These are phyloP conservation scores for Candida arabinofermentans DNA, from an alignment of 805 yeast species.

Conservation along the genomic window DNA sequence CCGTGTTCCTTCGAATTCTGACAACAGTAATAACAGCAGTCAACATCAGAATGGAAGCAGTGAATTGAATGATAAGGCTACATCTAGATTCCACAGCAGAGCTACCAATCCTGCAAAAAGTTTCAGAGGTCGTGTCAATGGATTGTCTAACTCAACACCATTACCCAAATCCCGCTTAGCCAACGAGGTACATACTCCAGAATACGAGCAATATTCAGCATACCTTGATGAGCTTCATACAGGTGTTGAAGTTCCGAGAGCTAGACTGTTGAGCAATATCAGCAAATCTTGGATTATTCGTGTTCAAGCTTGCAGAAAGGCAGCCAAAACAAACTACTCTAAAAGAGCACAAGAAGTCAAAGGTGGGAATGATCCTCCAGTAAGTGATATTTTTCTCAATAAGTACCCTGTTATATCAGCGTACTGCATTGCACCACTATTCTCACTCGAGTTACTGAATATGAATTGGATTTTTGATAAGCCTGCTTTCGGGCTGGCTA, in stretches of 20 bases:
- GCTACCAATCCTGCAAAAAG: too few species aligned
- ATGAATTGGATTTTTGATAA: constrained; percentile 44
- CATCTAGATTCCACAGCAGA: too few species aligned
- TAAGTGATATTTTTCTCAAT: constrained; percentile 21
- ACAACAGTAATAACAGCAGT: not conserved
- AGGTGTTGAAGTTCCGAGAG: constrained; percentile 23
- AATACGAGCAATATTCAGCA: constrained; percentile 20
- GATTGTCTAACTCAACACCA: not conserved
- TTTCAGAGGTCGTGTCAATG: not conserved
- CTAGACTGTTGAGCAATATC: constrained; percentile 24
- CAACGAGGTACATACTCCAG: constrained; percentile 15
- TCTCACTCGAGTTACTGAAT: constrained; percentile 46
- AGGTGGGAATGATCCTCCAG: constrained; percentile 25
- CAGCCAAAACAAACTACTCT: constrained; percentile 4
- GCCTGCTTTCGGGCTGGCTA: constrained; percentile 49
- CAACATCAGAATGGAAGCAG: not conserved
- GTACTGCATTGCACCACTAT: constrained; percentile 45
- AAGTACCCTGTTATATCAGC: constrained; percentile 27
- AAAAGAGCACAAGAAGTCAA: constrained; percentile 1
- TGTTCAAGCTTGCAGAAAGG: constrained; percentile 10
- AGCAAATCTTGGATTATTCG: constrained; percentile 32
- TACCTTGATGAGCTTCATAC: constrained; percentile 21
- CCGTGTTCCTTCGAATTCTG: not conserved
- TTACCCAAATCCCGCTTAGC: constrained; percentile 15
- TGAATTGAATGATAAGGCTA: too few species aligned